These are phyloP conservation scores for Monilinia fructigena DNA, from an alignment of 2,329 filamentous ascomycete genomes.

Conservation along the genomic window DNA sequence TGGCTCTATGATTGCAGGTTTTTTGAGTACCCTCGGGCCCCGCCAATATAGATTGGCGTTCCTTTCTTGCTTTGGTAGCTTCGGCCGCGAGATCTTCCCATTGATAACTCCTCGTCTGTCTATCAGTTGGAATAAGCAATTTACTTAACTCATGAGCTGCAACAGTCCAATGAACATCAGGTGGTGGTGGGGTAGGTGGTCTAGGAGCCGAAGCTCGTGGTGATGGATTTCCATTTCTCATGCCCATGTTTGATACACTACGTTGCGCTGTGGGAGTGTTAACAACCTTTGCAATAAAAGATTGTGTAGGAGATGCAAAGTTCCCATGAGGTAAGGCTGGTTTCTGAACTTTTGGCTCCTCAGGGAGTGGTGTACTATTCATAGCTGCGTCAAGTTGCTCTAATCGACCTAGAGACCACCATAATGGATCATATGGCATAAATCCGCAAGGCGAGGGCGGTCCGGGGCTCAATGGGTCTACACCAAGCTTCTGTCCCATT, in stretches of 20 bases:
- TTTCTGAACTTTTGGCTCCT: constrained; percentile 52
- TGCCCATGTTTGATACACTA: constrained; percentile 56
- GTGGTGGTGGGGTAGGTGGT: constrained; percentile 65
- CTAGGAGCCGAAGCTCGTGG: constrained; percentile 43
- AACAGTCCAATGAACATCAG: constrained; percentile 80
- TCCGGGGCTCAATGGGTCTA: constrained; percentile 25
- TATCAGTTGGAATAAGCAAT: constrained; percentile 72
- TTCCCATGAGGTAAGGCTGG: constrained; percentile 58
- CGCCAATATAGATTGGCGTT: constrained; percentile 58
- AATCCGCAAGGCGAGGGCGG: constrained; percentile 23
- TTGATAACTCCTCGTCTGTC: constrained; percentile 73
- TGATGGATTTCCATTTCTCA: constrained; percentile 40
- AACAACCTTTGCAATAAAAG: constrained; percentile 74
- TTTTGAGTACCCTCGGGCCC: constrained; percentile 34
- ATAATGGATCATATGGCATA: constrained; percentile 61
- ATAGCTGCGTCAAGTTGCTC: constrained; percentile 66
- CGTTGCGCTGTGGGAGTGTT: constrained; percentile 65
- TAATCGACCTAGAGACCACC: constrained; percentile 68
- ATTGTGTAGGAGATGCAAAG: constrained; percentile 84
- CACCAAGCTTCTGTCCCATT: constrained; percentile 54
- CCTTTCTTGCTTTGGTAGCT: constrained; percentile 60
- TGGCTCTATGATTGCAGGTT: constrained; percentile 38
- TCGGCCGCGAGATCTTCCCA: constrained; percentile 76
- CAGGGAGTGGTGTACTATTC: constrained; percentile 50
- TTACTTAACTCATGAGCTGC: constrained; percentile 83